A percentile compares a stretch with the other conserved stretches of the same genome.
Conservation (phyloP, 129 eudicot species). For the Gnaphalium uliginosum region DNA sequence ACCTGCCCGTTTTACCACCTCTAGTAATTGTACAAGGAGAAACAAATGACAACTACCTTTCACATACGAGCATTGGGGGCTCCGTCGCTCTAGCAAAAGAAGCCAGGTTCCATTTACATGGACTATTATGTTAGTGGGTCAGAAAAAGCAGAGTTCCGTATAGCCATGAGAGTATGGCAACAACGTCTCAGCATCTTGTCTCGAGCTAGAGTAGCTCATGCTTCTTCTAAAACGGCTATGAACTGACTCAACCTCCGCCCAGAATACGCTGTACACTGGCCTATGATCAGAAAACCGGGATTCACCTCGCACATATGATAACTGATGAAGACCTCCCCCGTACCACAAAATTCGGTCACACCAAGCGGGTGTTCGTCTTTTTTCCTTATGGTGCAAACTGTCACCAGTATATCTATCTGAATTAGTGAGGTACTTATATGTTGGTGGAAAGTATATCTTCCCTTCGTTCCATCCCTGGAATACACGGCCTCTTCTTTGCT, state of each 20-base stretch:
- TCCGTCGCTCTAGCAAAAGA: neutral
- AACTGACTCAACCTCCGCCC: slow-evolving; percentile 91
- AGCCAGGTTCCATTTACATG: neutral
- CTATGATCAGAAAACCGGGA: slow-evolving; percentile 86
- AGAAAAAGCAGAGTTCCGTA: slow-evolving; percentile 89
- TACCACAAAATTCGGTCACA: slow-evolving; percentile 91
- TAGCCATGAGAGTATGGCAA: slow-evolving; percentile 84
- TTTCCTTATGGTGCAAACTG: slow-evolving; percentile 82
- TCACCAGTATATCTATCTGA: slow-evolving; percentile 93
- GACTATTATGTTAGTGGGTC: slow-evolving; percentile 18
- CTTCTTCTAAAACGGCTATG: slow-evolving; percentile 71
- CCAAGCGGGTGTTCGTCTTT: slow-evolving; percentile 93
- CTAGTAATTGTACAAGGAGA: neutral
- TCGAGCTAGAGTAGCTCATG: slow-evolving; percentile 77
- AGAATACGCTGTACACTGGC: slow-evolving; percentile 82
- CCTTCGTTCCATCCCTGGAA: slow-evolving; percentile 92
- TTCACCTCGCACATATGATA: slow-evolving; percentile 92
- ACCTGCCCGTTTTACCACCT: neutral
- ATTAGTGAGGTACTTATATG: slow-evolving; percentile 82
- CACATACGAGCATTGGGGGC: neutral
- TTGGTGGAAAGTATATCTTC: slow-evolving; percentile 91
- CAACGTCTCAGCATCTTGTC: slow-evolving; percentile 65
- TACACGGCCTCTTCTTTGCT: slow-evolving; percentile 89
- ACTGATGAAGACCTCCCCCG: slow-evolving; percentile 86
- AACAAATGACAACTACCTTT: slow-evolving; percentile 8